Conservation (phyloP, 2,329 filamentous ascomycete species). For the Leptographium flavum region DNA sequence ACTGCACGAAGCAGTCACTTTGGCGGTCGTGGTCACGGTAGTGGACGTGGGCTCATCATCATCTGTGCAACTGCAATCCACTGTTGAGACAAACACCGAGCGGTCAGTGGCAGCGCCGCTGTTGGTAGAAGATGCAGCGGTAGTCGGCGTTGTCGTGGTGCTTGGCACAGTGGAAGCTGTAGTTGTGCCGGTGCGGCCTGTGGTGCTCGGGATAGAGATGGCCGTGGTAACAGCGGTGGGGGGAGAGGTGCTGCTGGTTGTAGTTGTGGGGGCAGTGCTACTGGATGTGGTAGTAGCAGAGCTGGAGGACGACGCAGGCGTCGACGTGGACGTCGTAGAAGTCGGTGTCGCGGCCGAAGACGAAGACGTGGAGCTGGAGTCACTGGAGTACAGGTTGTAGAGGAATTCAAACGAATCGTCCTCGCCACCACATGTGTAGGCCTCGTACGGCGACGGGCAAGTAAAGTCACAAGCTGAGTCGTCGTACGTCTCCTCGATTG, state of each 20-base stretch:
- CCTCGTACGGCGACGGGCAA: slow-evolving; percentile 7
- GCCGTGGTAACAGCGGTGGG: neutral
- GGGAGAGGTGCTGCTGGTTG: neutral
- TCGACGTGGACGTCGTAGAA: neutral
- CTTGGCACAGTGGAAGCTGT: neutral
- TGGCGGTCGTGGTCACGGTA: neutral
- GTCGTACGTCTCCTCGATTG: slow-evolving; percentile 9
- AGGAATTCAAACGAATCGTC: slow-evolving; percentile 8
- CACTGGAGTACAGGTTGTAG: slow-evolving; percentile 9
- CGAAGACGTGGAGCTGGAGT: neutral
- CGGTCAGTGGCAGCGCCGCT: neutral
- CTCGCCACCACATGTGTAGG: slow-evolving; percentile 8
- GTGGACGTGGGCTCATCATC: neutral
- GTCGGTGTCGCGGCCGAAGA: neutral
- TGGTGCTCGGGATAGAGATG: neutral
- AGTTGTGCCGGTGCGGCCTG: neutral
- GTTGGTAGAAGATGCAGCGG: neutral
- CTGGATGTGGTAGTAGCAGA: neutral
- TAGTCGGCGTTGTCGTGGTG: neutral
- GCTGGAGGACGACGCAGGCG: neutral
- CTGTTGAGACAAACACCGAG: slow-evolving; percentile 8
- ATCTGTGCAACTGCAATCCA: slow-evolving; percentile 10
- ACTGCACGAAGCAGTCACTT: slow-evolving; percentile 6
- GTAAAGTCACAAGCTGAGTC: slow-evolving; percentile 7
- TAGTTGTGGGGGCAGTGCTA: neutral